These are phyloP conservation scores for Phytopythium ostracodes DNA, from an alignment of 352 stramenopile species.

Conservation along the genomic window DNA sequence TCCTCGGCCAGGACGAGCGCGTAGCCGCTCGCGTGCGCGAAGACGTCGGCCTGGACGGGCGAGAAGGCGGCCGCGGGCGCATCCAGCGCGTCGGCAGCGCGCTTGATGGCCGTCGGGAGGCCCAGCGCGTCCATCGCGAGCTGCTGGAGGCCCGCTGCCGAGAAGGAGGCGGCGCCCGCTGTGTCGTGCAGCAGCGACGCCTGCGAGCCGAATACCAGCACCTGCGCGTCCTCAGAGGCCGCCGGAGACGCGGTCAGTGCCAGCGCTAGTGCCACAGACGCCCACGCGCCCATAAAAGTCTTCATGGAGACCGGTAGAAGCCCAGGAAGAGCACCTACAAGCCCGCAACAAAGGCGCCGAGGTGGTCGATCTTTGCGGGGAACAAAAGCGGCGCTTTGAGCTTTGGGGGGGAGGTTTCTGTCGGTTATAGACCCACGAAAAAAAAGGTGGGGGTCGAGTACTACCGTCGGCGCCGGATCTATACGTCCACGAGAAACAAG, in stretches of 20 bases:
- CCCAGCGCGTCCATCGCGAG: conserved; percentile 36
- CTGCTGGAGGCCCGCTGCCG: conserved; percentile 26
- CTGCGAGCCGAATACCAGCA: conserved; percentile 24
- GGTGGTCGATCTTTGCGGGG: not conserved
- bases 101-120: conserved; percentile 12
- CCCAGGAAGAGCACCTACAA: not conserved
- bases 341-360: not conserved
- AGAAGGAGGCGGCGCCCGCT: conserved; percentile 15
- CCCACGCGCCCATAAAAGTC: not conserved
- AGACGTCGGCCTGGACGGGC: conserved; percentile 41
- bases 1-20: conserved; percentile 32
- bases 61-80: not conserved
- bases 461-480: no score
- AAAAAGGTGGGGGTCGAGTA: no score
- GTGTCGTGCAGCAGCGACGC: conserved; percentile 9
- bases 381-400: no score
- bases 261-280: conserved; percentile 16
- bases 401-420: no score
- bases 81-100: not conserved
- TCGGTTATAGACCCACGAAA: no score
- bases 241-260: conserved; percentile 8
- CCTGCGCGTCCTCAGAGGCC: conserved; percentile 11
- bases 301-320: not conserved
- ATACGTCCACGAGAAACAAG: no score
- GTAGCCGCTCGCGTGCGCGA: conserved; percentile 27